Percentiles rank a stretch among this genome's conserved stretches.
Conservation (phyloP, 164 flowering plant species). For the Annona cherimola region DNA sequence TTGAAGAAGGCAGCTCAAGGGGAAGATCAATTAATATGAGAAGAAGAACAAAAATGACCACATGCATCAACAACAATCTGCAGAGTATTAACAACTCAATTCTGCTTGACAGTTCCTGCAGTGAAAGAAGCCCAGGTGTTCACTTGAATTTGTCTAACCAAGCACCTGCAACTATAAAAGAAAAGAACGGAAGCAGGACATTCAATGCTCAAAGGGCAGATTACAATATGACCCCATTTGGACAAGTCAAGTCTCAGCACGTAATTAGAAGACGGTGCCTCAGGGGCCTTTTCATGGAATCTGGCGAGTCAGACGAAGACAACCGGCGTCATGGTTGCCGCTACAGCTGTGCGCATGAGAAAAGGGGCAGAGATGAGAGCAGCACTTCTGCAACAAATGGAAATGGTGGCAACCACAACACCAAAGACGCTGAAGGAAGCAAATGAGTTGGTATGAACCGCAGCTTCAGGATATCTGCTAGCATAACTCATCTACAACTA, state of each 20-base stretch:
- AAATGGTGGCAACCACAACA: neutral
- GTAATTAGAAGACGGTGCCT: slow-evolving; percentile 65
- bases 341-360: slow-evolving; percentile 15
- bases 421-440: slow-evolving; percentile 2
- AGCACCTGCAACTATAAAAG: neutral
- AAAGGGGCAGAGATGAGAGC: slow-evolving; percentile 4
- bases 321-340: slow-evolving; percentile 81
- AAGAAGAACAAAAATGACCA: slow-evolving; percentile 13
- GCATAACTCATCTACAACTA: neutral
- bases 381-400: slow-evolving; percentile 3
- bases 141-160: slow-evolving; percentile 18
- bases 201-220: slow-evolving; percentile 34
- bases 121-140: slow-evolving; percentile 61
- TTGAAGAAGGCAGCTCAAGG: slow-evolving; percentile 26
- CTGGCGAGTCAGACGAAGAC: slow-evolving; percentile 73
- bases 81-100: slow-evolving; percentile 77
- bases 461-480: neutral
- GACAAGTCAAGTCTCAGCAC: slow-evolving; percentile 41
- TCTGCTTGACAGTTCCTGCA: slow-evolving; percentile 36
- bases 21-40: slow-evolving; percentile 13
- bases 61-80: slow-evolving; percentile 56
- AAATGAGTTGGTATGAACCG: neutral
- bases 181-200: slow-evolving; percentile 11
- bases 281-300: slow-evolving; percentile 63
- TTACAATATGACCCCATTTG: slow-evolving; percentile 26